Base-by-base conservation (phyloP, 164 flowering plant species). In the Stephania japonica region DNA sequence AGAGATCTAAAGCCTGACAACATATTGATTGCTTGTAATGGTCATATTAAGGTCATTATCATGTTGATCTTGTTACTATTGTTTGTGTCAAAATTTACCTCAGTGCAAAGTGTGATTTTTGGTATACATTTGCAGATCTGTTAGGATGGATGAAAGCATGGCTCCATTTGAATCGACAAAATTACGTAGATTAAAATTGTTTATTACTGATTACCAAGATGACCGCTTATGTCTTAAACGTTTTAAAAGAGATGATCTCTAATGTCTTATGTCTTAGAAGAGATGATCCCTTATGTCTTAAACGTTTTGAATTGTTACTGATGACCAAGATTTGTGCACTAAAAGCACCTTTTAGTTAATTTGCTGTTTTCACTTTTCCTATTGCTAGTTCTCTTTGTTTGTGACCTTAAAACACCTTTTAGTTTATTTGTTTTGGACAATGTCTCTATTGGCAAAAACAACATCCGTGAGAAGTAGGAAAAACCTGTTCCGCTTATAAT, bases 1-100 rank as follows among this genome's bases (percentile, higher is more conserved):
- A 84, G 99, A 80, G 99, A 93, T 78, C 78, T 96, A 80, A 96
- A 96, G 86, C 99, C 99, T 65, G 99, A 96, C 82, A 96, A 96
- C 82, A 83, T 96, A 75, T 78, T 96, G 85, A 91, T 96, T 72
- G 92, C 97, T 81, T 92, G 87, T 82, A 88, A 93, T 88, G 99
- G 99, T 72, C 99, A 96, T 76, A 84, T 96, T 80, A 96, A 96
- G 99, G 99, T 96, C 85, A 53, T 72, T 78, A 80, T 73, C 76
- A 80, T 77, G 18, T 65, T 19, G 32, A 65, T 74, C 44, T 24
- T n/a, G 4, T 42, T 68, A 71, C 42, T 41, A n/a, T 42, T 50
- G n/a, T 69, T 72, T 67, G 19, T 19, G 32, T 44, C 32, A n/a
- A 32, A 5, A 56, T 18, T 56, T 56, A 56, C 6, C 18, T 56